phyloP scores from a whole-genome alignment of 257 asterid species.

The Osmanthus fragrans region DNA sequence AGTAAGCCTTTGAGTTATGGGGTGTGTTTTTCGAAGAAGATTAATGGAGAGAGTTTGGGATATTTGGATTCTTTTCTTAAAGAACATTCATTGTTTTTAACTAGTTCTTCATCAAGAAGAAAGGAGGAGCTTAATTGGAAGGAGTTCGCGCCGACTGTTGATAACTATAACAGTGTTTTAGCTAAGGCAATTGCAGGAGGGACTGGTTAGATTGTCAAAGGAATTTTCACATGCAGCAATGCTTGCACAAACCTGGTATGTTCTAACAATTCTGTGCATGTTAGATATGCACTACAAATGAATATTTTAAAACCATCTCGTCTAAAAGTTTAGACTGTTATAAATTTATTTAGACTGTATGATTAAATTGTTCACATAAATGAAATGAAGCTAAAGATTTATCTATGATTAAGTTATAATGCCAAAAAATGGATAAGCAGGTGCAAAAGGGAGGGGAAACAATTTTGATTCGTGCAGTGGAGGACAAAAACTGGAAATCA shows the following conservation, averaged over 20 bases:
- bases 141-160: conserved; percentile 76
- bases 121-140: conserved; percentile 55
- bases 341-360: not conserved
- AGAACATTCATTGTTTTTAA: conserved; percentile 51
- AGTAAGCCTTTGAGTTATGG: conserved; percentile 71
- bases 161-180: conserved; percentile 58
- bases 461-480: conserved; percentile 44
- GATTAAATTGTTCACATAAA: not conserved
- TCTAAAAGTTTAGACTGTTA: not conserved
- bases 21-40: conserved; percentile 47
- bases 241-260: conserved; percentile 69
- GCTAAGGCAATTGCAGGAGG: conserved; percentile 87
- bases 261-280: not conserved
- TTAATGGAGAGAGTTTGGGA: conserved; percentile 31
- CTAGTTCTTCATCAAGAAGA: conserved; percentile 17
- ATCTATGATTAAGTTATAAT: too few relatives aligned
- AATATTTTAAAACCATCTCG: not conserved
- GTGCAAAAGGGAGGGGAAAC: conserved; percentile 77
- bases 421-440: conserved; percentile 32
- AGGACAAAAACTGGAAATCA: conserved; percentile 27
- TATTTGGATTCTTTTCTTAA: conserved; percentile 56
- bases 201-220: conserved; percentile 75
- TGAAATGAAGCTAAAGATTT: not conserved
- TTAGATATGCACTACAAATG: not conserved
- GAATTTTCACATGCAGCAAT: conserved; percentile 72